Evolutionary conservation across 148 eudicot genomes (phyloP).

Genomic region (Camellia granthamiana): DNA sequence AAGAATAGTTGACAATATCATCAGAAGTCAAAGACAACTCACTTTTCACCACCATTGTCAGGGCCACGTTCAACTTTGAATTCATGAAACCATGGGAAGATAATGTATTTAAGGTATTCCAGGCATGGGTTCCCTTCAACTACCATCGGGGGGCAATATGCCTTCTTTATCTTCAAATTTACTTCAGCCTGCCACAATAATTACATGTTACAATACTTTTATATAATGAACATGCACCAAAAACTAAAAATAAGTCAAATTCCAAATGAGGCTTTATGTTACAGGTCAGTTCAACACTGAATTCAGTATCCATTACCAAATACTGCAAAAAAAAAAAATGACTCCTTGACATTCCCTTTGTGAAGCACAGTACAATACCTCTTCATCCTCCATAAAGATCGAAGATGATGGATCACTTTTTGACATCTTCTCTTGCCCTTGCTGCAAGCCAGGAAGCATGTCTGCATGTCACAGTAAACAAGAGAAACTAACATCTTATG

Average conservation of each 20-base stretch:
- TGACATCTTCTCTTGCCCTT: too few species aligned
- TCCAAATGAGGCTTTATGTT: neutral
- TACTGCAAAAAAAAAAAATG: neutral
- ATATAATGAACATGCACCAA: too few species aligned
- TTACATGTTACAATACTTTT: too few species aligned
- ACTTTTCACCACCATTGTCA: too few species aligned
- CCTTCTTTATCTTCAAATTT: too few species aligned
- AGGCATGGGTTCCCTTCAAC: slow-evolving; percentile 56
- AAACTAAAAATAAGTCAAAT: neutral
- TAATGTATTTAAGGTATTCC: slow-evolving; percentile 69
- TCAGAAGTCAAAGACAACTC: too few species aligned
- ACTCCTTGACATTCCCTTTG: neutral
- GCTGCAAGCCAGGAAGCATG: slow-evolving; percentile 21
- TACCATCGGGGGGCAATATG: too few species aligned
- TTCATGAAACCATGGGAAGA: slow-evolving; percentile 74
- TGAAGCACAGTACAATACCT: too few species aligned
- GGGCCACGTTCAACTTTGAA: slow-evolving; percentile 61
- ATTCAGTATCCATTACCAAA: neutral
- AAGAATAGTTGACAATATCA: too few species aligned
- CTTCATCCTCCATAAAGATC: too few species aligned
- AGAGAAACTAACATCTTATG: neutral
- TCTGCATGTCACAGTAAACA: slow-evolving; percentile 36
- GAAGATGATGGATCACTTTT: too few species aligned
- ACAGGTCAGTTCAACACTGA: neutral
- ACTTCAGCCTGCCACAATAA: too few species aligned